A percentile compares a stretch with the other conserved stretches of the same genome.
Conservation (phyloP, 2,329 filamentous ascomycete genomes). For the Hymenoscyphus fructigenus region DNA sequence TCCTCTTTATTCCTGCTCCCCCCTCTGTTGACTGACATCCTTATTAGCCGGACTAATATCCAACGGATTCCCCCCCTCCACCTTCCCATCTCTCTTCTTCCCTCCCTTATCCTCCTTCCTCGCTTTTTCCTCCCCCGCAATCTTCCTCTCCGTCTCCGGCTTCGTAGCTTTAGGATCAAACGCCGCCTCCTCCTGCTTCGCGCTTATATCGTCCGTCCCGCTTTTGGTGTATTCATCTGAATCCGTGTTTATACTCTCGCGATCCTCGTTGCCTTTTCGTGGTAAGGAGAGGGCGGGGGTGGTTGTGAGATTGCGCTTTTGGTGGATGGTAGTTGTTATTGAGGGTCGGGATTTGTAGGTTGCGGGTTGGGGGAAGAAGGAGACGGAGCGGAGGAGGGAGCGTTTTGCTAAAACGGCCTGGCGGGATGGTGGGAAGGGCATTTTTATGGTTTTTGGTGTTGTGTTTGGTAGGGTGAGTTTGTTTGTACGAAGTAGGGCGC, state of each 20-base stretch:
- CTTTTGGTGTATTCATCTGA: conserved; percentile 67
- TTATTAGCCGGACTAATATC: conserved; percentile 61
- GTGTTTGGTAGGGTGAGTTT: neutral
- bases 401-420: conserved; percentile 9
- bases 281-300: conserved; percentile 8
- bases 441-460: conserved; percentile 1
- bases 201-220: conserved; percentile 59
- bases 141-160: conserved; percentile 58
- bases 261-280: conserved; percentile 52
- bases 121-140: conserved; percentile 40
- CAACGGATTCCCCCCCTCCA: conserved; percentile 48
- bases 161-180: conserved; percentile 68
- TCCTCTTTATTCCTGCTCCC: conserved; percentile 44
- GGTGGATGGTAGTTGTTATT: too few species aligned
- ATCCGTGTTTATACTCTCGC: conserved; percentile 63
- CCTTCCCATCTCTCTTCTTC: neutral
- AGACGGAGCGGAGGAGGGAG: conserved; percentile 2
- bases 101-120: conserved; percentile 4
- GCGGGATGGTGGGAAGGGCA: conserved; percentile 11
- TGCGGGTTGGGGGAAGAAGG: conserved; percentile 40
- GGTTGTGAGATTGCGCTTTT: conserved; percentile 6
- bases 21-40: conserved; percentile 52
- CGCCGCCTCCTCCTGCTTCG: conserved; percentile 57
- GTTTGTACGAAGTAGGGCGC: neutral
- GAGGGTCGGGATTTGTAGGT: neutral